These are phyloP conservation scores for Aspergillus heteromorphus DNA, from an alignment of 495 filamentous ascomycete genomes.

Conservation along the genomic window DNA sequence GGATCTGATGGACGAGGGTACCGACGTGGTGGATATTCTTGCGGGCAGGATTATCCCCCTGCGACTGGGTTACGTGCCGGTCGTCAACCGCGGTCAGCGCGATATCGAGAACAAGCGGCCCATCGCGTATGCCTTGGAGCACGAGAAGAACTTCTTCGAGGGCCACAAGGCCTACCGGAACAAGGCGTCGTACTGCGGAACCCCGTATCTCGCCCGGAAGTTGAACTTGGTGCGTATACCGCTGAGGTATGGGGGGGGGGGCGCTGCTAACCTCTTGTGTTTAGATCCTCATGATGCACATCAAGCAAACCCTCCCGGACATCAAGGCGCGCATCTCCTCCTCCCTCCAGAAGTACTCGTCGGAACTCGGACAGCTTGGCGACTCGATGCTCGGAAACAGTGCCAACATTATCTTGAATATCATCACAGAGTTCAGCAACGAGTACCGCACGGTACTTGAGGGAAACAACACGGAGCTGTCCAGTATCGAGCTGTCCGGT, in stretches of 20 bases:
- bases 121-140: slow-evolving; percentile 88
- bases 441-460: slow-evolving; percentile 96
- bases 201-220: slow-evolving; percentile 92
- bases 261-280: slow-evolving; percentile 5
- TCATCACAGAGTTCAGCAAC: slow-evolving; percentile 97
- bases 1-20: slow-evolving; percentile 98
- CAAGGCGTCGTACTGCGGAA: slow-evolving; percentile 97
- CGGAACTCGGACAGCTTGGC: slow-evolving; percentile 76
- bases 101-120: slow-evolving; percentile 96
- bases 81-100: slow-evolving; percentile 97
- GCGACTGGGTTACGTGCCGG: slow-evolving; percentile 93
- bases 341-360: slow-evolving; percentile 85
- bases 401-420: slow-evolving; percentile 92
- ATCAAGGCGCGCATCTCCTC: slow-evolving; percentile 94
- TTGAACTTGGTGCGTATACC: slow-evolving; percentile 68
- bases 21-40: slow-evolving; percentile 98
- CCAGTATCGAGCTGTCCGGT: slow-evolving; percentile 88
- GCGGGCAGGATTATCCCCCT: slow-evolving; percentile 96
- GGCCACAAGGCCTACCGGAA: slow-evolving; percentile 98
- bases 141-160: slow-evolving; percentile 96
- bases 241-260: not conserved
- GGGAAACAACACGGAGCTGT: slow-evolving; percentile 92
- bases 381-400: slow-evolving; percentile 96
- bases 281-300: slow-evolving; percentile 99
- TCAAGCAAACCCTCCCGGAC: slow-evolving; percentile 98